These are phyloP conservation scores for Yamadazyma atlantica DNA, from an alignment of 1,139 yeast genomes.

Conservation along the genomic window DNA sequence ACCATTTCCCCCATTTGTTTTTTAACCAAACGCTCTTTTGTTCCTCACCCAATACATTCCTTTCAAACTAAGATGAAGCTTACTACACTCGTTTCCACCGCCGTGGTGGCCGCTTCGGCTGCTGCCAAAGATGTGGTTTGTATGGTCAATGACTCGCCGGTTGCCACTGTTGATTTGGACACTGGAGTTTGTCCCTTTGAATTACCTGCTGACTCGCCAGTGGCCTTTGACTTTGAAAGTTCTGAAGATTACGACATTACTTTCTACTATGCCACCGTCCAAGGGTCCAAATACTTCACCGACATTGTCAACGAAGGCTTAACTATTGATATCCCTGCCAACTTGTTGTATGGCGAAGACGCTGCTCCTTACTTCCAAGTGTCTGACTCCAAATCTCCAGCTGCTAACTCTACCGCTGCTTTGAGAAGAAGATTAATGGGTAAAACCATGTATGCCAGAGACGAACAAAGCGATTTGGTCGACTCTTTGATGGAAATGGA, in stretches of 20 bases:
- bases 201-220: slow-evolving; percentile 30
- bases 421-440: slow-evolving; percentile 33
- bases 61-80: slow-evolving; percentile 13
- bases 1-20: neutral
- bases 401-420: slow-evolving; percentile 39
- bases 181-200: slow-evolving; percentile 42
- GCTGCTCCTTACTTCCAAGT: slow-evolving; percentile 28
- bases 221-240: slow-evolving; percentile 26
- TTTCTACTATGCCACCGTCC: slow-evolving; percentile 34
- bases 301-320: slow-evolving; percentile 39
- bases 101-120: slow-evolving; percentile 14
- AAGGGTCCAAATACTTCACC: slow-evolving; percentile 27
- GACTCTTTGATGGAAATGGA: slow-evolving; percentile 25
- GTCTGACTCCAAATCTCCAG: slow-evolving; percentile 25
- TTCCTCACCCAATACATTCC: slow-evolving; percentile 10
- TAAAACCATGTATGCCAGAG: slow-evolving; percentile 12
- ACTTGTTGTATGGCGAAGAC: slow-evolving; percentile 23
- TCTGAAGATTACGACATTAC: slow-evolving; percentile 33
- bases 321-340: slow-evolving; percentile 34
- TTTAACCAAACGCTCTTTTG: slow-evolving; percentile 5
- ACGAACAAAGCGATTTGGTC: slow-evolving; percentile 18
- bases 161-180: slow-evolving; percentile 40
- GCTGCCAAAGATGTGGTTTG: slow-evolving; percentile 31
- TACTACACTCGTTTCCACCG: slow-evolving; percentile 13
- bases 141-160: slow-evolving; percentile 30